Conservation (phyloP, 805 yeast species). For the Ogataea trehalophila region DNA sequence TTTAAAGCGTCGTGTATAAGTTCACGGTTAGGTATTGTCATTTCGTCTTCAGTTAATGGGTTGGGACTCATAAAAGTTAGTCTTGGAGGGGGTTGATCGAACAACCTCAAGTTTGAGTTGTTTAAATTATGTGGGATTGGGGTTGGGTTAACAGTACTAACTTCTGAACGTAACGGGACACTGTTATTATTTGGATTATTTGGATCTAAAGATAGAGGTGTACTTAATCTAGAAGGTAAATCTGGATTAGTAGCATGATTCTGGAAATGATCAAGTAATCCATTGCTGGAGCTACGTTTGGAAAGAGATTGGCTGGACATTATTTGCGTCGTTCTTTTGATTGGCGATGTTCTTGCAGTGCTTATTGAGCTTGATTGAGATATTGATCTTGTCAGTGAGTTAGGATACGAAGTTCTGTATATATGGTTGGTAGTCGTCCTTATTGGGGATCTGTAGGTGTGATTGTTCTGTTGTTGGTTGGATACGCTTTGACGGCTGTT, state of each 20-base stretch:
- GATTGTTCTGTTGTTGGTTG: not conserved
- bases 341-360: not conserved
- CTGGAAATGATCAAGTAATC: not conserved
- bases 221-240: slow-evolving; percentile 11
- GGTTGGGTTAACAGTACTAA: not conserved
- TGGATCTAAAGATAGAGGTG: slow-evolving; percentile 11
- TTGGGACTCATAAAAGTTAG: slow-evolving; percentile 14
- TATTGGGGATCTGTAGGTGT: not conserved
- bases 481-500: not conserved
- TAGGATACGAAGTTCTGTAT: not conserved
- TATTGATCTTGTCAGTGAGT: too few species aligned
- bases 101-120: not conserved
- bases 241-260: not conserved
- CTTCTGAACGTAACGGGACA: not conserved
- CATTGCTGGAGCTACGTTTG: not conserved
- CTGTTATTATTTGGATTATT: not conserved
- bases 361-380: not conserved
- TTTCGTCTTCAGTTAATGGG: slow-evolving; percentile 15
- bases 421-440: not conserved
- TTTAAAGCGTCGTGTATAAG: slow-evolving; percentile 11
- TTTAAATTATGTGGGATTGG: not conserved
- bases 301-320: not conserved
- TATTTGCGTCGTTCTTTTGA: not conserved
- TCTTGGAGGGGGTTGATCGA: slow-evolving; percentile 7
- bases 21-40: slow-evolving; percentile 12